A percentile compares a stretch with the other conserved stretches of the same genome.
Conservation (phyloP, 192 early-diverging fungal species). For the Umbelopsis ramanniana region DNA sequence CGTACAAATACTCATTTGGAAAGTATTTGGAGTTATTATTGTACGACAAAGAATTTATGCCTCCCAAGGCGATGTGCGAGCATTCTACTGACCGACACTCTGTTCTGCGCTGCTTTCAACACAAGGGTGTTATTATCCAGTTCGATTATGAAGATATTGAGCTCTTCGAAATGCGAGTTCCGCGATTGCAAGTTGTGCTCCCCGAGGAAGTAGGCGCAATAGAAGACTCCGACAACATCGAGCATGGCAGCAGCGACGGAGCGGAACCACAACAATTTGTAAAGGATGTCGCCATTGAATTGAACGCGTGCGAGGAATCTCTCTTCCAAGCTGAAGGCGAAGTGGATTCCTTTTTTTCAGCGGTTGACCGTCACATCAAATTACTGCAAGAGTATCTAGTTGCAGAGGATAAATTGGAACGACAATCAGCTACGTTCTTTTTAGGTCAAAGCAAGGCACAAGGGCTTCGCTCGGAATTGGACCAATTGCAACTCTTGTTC, state of each 20-base stretch:
- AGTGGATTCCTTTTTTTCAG: conserved; percentile 8
- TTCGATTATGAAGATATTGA: conserved; percentile 74
- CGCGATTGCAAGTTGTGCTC: conserved; percentile 54
- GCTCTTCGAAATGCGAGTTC: conserved; percentile 71
- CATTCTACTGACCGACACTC: conserved; percentile 50
- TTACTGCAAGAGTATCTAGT: conserved; percentile 6
- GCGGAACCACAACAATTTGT: background rate
- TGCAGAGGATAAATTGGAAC: conserved; percentile 8
- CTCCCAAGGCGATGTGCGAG: conserved; percentile 59
- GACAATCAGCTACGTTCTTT: background rate
- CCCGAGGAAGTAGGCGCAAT: background rate
- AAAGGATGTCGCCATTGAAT: background rate
- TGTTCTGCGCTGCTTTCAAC: conserved; percentile 76
- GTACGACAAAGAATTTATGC: conserved; percentile 64
- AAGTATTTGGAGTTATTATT: conserved; percentile 89
- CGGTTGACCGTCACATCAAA: background rate
- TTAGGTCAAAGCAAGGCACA: background rate
- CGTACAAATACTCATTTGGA: conserved; percentile 88
- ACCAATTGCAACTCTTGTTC: background rate
- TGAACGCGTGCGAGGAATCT: background rate
- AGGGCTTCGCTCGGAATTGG: background rate
- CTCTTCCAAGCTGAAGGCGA: conserved; percentile 15
- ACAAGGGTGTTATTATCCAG: conserved; percentile 69
- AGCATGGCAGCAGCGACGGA: background rate
- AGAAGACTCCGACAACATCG: background rate